A percentile compares a stretch with the other conserved stretches of the same genome.
Evolutionary conservation across 2,329 filamentous ascomycete genomes (phyloP).

Genomic region (Grosmannia penicillata): DNA sequence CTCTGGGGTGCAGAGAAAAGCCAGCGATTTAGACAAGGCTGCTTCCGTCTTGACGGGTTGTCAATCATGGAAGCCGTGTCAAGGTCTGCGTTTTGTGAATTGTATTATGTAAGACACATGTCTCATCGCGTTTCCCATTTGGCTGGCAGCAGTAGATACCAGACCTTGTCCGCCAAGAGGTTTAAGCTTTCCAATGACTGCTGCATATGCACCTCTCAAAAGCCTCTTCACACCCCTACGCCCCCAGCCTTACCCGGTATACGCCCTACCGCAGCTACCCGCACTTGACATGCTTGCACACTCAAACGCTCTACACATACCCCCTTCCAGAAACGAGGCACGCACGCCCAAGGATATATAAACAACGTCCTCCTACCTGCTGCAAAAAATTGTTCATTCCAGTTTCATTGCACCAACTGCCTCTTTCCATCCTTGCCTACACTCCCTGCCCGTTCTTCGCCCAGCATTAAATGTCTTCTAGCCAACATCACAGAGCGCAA

Average conservation of each 20-base stretch:
- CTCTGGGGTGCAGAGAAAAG: background rate
- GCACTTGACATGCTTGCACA: background rate
- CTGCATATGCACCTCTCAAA: too few species aligned
- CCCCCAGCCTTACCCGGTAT: too few species aligned
- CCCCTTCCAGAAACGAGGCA: background rate
- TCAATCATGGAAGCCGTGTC: too few species aligned
- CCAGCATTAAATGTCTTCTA: constrained; percentile 10
- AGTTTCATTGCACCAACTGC: background rate
- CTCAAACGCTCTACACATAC: background rate
- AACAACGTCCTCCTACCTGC: background rate
- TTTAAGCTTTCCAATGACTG: constrained; percentile 2
- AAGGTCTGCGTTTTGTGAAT: too few species aligned
- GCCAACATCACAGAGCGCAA: constrained; percentile 5
- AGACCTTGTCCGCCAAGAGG: background rate
- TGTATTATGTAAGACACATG: background rate
- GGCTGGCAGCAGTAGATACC: background rate
- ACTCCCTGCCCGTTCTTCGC: background rate
- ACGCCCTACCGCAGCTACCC: background rate
- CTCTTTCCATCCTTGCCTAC: background rate
- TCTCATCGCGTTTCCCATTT: background rate
- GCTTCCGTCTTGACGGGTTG: too few species aligned
- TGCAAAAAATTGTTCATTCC: background rate
- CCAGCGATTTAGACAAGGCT: background rate
- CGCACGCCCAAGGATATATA: background rate
- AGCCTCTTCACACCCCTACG: too few species aligned